Evolutionary conservation across 192 early-diverging fungal species (phyloP), one percentile per base, ranked within the genome.

Genomic region (Rhizoclosmatium globosum): DNA sequence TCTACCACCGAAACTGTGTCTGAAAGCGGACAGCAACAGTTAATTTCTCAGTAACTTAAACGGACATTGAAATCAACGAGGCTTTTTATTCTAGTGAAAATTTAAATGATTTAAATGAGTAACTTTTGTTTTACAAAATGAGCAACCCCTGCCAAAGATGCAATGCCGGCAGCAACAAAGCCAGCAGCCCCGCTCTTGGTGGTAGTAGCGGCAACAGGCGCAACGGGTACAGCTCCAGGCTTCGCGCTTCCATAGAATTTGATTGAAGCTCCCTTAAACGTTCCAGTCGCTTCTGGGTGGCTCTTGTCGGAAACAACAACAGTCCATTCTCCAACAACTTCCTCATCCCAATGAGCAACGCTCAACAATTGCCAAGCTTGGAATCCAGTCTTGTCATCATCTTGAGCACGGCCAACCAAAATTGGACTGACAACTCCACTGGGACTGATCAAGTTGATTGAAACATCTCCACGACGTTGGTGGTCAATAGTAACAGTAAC

Each of bases 291-390:
- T 2, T 61, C 42, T 3, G 74, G 82, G 17, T 80, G 74, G 2
- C 57, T 61, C 4, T 45, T 43, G 59, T 87, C 86, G 19, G 42
- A 58, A 9, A 87, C 76, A 3, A 46, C 7, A 2, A 87, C n/a
- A 13, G 84, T 89, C 98, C 98, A 99, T 45, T 82, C 78, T 64
- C 98, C 97, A 1, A 93, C 82, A 21, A 94, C 93, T 47, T 93
- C 81, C 75, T 99, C 98, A 68, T 92, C 97, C 95, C 98, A 99
- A 74, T 99, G 98, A 83, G 94, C 94, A 50, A 99, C 96, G 42
- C 88, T 93, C 95, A 96, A 96, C 73, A 98, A 95, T 42, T 93
- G 95, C 98, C 98, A 99, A 69, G 91, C 87, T 4, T 65, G n/a
- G 68, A 97, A 92, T 4, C 98, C 98, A 11, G 81, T 81, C 4